Percentiles rank a stretch among this genome's conserved stretches.
Conservation (phyloP, 306 rosid genomes). For the Citrullus colocynthis region DNA sequence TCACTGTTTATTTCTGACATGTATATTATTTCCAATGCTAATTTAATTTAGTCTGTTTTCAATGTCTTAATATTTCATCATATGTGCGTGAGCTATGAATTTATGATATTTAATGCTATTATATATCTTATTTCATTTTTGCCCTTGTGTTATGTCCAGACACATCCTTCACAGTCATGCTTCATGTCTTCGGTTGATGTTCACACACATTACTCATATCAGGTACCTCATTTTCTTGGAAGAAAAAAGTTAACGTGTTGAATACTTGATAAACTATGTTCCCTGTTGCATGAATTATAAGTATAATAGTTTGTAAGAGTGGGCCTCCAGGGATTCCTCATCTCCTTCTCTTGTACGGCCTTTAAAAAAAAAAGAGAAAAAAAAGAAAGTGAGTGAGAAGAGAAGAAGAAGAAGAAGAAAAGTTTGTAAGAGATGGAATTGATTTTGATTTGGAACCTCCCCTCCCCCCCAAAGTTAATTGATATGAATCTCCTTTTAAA, state of each 20-base stretch:
- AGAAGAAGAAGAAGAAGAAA: too few species aligned
- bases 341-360: too few species aligned
- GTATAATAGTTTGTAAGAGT: not conserved
- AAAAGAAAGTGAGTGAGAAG: too few species aligned
- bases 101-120: not conserved
- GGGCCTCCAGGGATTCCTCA: too few species aligned
- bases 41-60: not conserved
- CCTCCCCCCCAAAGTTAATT: too few species aligned
- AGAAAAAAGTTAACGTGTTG: not conserved
- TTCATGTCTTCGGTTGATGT: constrained; percentile 97
- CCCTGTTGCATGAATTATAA: not conserved
- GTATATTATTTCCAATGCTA: not conserved
- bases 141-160: constrained; percentile 33
- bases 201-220: constrained; percentile 98
- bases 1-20: not conserved
- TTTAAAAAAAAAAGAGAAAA: too few species aligned
- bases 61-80: not conserved
- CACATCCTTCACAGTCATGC: constrained; percentile 98
- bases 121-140: not conserved
- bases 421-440: too few species aligned
- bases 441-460: too few species aligned
- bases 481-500: too few species aligned
- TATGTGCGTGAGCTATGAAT: not conserved
- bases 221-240: constrained; percentile 33
- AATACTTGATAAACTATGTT: not conserved